Percentiles rank a stretch among this genome's conserved stretches.
phyloP scores from a whole-genome alignment of 2,329 filamentous ascomycete species.

The Paracoccidioides brasiliensis region DNA sequence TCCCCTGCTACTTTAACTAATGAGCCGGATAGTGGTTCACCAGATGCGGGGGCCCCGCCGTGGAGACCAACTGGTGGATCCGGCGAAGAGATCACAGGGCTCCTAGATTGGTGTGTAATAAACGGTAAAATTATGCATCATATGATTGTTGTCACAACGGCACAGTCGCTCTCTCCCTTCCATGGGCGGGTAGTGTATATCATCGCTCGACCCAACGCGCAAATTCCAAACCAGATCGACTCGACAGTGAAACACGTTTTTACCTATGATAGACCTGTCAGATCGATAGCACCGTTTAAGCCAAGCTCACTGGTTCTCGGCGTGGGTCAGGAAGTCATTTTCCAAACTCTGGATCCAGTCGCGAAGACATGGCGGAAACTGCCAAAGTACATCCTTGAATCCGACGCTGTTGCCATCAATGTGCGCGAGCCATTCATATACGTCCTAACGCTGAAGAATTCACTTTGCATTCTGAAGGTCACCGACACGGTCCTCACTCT shows the following conservation, averaged over 20 bases:
- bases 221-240: slow-evolving; percentile 18
- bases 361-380: slow-evolving; percentile 30
- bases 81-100: slow-evolving; percentile 30
- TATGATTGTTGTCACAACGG: slow-evolving; percentile 29
- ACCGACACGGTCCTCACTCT: slow-evolving; percentile 21
- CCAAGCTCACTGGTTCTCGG: slow-evolving; percentile 34
- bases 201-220: slow-evolving; percentile 19
- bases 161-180: slow-evolving; percentile 15
- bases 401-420: slow-evolving; percentile 38
- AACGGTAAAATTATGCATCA: slow-evolving; percentile 26
- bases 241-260: slow-evolving; percentile 26
- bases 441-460: slow-evolving; percentile 42
- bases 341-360: slow-evolving; percentile 31
- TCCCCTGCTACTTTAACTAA: slow-evolving; percentile 2
- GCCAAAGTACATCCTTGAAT: slow-evolving; percentile 32
- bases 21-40: neutral
- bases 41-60: slow-evolving; percentile 6
- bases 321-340: slow-evolving; percentile 31
- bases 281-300: slow-evolving; percentile 41
- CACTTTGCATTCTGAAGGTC: slow-evolving; percentile 37
- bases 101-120: slow-evolving; percentile 29
- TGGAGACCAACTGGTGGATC: slow-evolving; percentile 21
- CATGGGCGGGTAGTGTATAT: slow-evolving; percentile 29
- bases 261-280: slow-evolving; percentile 32
- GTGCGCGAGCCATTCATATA: slow-evolving; percentile 36